phyloP scores from a whole-genome alignment of 2,329 filamentous ascomycete species.

The Venturia effusa region DNA sequence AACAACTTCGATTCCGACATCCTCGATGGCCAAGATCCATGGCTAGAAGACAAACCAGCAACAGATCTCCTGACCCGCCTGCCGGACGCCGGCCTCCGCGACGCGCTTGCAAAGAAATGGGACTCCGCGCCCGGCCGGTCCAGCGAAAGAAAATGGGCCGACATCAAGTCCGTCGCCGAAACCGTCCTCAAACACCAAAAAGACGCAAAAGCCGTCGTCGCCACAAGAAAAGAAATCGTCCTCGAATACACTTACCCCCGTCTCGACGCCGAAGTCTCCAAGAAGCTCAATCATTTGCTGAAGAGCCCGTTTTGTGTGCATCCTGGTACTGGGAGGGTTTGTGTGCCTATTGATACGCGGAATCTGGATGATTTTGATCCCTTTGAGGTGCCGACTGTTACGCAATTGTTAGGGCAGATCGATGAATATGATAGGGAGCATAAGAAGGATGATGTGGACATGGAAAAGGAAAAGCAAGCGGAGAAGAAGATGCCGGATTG shows the following conservation, averaged over 20 bases:
- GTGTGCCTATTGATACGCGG: conserved; percentile 79
- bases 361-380: conserved; percentile 77
- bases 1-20: conserved; percentile 76
- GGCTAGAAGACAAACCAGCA: conserved; percentile 57
- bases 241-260: conserved; percentile 97
- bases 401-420: conserved; percentile 70
- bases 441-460: conserved; percentile 31
- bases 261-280: conserved; percentile 92
- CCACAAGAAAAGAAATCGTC: conserved; percentile 91
- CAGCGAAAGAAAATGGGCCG: conserved; percentile 79
- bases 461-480: conserved; percentile 17
- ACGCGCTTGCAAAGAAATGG: conserved; percentile 83
- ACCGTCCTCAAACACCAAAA: conserved; percentile 60
- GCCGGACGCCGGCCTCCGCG: conserved; percentile 66
- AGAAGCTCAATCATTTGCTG: conserved; percentile 95
- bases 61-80: conserved; percentile 75
- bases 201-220: conserved; percentile 62
- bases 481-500: conserved; percentile 60
- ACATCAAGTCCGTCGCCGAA: conserved; percentile 80
- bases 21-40: conserved; percentile 77
- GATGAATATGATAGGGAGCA: conserved; percentile 58
- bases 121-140: conserved; percentile 66
- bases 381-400: conserved; percentile 77
- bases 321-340: conserved; percentile 85
- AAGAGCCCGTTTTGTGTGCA: conserved; percentile 96